Percentiles rank a stretch among this genome's conserved stretches.
phyloP scores from a whole-genome alignment of 345 rosid genomes.

The Leavenworthia alabamica region DNA sequence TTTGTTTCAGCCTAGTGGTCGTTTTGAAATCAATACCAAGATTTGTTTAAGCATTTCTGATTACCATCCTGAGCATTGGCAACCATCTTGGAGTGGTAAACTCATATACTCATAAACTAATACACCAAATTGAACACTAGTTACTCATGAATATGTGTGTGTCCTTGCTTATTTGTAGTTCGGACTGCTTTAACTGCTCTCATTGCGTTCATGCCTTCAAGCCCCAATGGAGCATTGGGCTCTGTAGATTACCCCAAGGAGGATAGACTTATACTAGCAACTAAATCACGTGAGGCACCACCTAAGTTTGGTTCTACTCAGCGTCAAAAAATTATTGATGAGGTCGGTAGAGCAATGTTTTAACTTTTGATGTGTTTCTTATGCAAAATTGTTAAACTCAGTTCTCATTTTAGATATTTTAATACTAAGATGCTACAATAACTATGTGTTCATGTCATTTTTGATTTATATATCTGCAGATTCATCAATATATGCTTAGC shows the following conservation, averaged over 20 bases:
- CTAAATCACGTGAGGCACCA: slow-evolving; percentile 80
- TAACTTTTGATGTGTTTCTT: no score
- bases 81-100: slow-evolving; percentile 98
- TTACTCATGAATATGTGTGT: no score
- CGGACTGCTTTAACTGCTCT: slow-evolving; percentile 90
- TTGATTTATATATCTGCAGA: slow-evolving; percentile 46
- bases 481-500: slow-evolving; percentile 80
- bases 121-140: no score
- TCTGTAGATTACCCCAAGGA: slow-evolving; percentile 88
- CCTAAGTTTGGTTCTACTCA: slow-evolving; percentile 71
- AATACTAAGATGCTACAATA: background rate
- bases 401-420: no score
- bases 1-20: slow-evolving; percentile 70
- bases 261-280: slow-evolving; percentile 70
- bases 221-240: slow-evolving; percentile 88
- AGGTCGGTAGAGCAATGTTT: no score
- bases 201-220: slow-evolving; percentile 96
- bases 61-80: slow-evolving; percentile 99
- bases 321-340: slow-evolving; percentile 83
- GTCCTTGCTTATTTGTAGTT: slow-evolving; percentile 51
- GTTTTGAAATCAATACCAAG: slow-evolving; percentile 88
- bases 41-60: slow-evolving; percentile 92
- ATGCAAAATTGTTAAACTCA: no score
- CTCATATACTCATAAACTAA: no score
- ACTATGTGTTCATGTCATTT: background rate